These are phyloP conservation scores for Spinacia oleracea DNA, from an alignment of 179 eudicot species.

Conservation along the genomic window DNA sequence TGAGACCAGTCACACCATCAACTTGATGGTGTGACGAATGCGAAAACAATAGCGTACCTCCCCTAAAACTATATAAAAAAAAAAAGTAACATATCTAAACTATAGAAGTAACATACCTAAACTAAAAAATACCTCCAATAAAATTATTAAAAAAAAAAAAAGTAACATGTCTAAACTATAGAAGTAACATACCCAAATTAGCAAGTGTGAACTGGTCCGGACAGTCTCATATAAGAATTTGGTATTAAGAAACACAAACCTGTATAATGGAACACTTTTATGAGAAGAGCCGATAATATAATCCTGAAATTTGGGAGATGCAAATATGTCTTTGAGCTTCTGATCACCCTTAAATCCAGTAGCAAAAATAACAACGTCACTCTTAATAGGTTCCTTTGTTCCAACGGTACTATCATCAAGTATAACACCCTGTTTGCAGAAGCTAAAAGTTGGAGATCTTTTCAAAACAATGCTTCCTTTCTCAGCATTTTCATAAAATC, in stretches of 20 bases:
- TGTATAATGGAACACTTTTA: conserved; percentile 45
- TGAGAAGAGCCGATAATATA: conserved; percentile 36
- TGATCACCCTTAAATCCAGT: conserved; percentile 58
- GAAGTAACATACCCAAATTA: too few species aligned
- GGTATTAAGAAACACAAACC: conserved; percentile 39
- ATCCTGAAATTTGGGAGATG: conserved; percentile 36
- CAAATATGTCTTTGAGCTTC: conserved; percentile 48
- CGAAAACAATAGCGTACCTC: too few species aligned
- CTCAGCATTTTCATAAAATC: conserved; percentile 50
- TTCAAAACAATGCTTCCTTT: conserved; percentile 52
- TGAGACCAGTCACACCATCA: too few species aligned
- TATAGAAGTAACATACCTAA: too few species aligned
- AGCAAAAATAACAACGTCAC: conserved; percentile 55
- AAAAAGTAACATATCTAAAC: too few species aligned
- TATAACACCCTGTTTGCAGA: conserved; percentile 47
- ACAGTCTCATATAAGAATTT: too few species aligned
- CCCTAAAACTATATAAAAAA: too few species aligned
- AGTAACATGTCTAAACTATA: too few species aligned
- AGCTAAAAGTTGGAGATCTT: conserved; percentile 41
- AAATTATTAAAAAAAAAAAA: too few species aligned
- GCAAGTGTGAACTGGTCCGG: too few species aligned
- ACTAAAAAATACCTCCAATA: too few species aligned
- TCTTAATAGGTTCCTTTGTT: conserved; percentile 24
- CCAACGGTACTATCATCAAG: conserved; percentile 18
- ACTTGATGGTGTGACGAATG: too few species aligned